Conservation (phyloP, 1,284 basidiomycete species). For the Thelephora terrestris region DNA sequence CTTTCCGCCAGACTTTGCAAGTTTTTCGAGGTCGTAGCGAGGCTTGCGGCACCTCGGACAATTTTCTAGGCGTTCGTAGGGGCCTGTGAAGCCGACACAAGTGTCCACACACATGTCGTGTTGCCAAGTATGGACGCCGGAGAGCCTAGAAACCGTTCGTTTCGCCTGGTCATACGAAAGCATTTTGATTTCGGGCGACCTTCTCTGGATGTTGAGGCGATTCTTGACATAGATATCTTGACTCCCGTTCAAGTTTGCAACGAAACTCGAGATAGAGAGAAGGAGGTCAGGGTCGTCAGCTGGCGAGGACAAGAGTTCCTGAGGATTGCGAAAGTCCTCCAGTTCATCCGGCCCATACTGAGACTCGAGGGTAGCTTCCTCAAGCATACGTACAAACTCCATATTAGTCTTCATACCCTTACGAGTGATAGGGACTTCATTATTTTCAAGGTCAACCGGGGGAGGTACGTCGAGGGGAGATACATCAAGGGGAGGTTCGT, state of each 20-base stretch:
- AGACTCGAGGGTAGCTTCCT: no score
- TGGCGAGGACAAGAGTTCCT: no score
- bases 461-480: no score
- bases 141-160: constrained; percentile 13
- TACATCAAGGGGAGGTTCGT: no score
- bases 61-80: constrained; percentile 11
- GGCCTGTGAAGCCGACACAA: constrained; percentile 27
- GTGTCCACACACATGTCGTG: constrained; percentile 27
- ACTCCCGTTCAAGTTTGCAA: constrained; percentile 16
- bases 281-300: no score
- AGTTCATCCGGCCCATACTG: no score
- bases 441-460: no score
- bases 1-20: no score
- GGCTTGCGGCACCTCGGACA: constrained; percentile 19
- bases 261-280: constrained; percentile 11
- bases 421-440: no score
- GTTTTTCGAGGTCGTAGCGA: constrained; percentile 15
- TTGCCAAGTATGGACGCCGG: constrained; percentile 19
- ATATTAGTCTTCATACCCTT: no score
- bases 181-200: constrained; percentile 13
- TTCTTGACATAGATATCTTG: constrained; percentile 15
- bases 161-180: constrained; percentile 17
- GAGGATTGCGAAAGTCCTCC: no score
- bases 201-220: constrained; percentile 9
- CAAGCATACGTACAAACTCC: no score